These are phyloP conservation scores for Trichocladium antarcticum DNA, from an alignment of 495 filamentous ascomycete species.

Conservation along the genomic window DNA sequence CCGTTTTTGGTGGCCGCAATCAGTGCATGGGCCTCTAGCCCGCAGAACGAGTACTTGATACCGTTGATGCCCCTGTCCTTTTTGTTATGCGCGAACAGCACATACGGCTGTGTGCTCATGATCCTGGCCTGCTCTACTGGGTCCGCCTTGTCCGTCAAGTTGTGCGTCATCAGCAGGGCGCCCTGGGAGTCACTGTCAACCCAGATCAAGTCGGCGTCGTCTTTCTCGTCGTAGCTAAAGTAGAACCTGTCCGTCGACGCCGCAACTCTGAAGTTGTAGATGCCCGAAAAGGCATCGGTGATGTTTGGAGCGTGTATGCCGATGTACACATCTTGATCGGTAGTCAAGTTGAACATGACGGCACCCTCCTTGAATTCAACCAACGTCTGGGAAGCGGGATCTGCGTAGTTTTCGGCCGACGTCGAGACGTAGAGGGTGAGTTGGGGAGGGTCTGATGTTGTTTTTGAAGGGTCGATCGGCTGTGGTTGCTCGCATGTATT, in stretches of 20 bases:
- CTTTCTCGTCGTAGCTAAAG: conserved; percentile 43
- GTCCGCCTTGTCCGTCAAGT: conserved; percentile 42
- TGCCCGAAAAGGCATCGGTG: conserved; percentile 42
- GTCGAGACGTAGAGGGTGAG: conserved; percentile 69
- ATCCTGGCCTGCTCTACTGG: conserved; percentile 40
- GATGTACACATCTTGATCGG: conserved; percentile 57
- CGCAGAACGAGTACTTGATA: conserved; percentile 64
- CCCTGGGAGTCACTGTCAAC: conserved; percentile 70
- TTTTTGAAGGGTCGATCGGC: conserved; percentile 32
- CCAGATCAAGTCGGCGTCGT: conserved; percentile 46
- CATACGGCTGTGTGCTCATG: conserved; percentile 57
- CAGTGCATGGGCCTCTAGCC: conserved; percentile 50
- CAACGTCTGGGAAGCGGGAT: conserved; percentile 35
- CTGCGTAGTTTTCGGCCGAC: conserved; percentile 45
- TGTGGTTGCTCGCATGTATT: conserved; percentile 69
- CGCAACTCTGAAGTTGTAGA: conserved; percentile 68
- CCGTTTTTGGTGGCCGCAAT: conserved; percentile 44
- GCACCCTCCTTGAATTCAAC: conserved; percentile 46
- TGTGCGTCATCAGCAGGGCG: conserved; percentile 65
- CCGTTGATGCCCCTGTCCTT: conserved; percentile 51
- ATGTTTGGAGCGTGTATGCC: conserved; percentile 57
- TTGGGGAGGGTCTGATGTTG: conserved; percentile 46
- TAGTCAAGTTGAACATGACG: conserved; percentile 42
- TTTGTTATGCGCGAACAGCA: conserved; percentile 63
- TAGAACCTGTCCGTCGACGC: conserved; percentile 70